Evolutionary conservation across 371 early-diverging fungal genomes (phyloP).

Genomic region (Mucor piriformis): DNA sequence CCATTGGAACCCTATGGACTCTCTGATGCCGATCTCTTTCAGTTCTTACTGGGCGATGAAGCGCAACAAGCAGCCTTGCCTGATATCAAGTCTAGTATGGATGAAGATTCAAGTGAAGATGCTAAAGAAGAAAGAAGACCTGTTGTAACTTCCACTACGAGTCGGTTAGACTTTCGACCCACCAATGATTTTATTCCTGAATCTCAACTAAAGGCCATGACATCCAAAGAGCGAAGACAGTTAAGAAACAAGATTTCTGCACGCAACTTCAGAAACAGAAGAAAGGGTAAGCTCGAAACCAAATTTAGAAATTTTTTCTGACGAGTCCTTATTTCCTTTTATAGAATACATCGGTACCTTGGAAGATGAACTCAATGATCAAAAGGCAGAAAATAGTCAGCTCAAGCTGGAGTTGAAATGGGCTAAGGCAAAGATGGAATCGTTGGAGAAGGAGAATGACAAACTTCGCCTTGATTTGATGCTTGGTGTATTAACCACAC

Average conservation of each 20-base stretch:
- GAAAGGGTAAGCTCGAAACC: slow-evolving; percentile 75
- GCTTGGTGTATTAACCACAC: slow-evolving; percentile 12
- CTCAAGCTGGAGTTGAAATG: slow-evolving; percentile 57
- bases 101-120: slow-evolving; percentile 15
- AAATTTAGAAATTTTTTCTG: slow-evolving; percentile 6
- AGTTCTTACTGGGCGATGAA: slow-evolving; percentile 17
- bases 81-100: background rate
- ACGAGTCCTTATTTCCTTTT: slow-evolving; percentile 22
- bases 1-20: background rate
- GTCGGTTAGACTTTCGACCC: slow-evolving; percentile 26
- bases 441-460: slow-evolving; percentile 41
- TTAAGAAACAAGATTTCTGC: slow-evolving; percentile 91
- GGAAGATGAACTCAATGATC: slow-evolving; percentile 59
- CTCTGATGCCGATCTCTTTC: slow-evolving; percentile 20
- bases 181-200: slow-evolving; percentile 28
- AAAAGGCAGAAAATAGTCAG: slow-evolving; percentile 56
- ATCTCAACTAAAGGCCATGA: slow-evolving; percentile 60
- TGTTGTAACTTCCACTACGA: slow-evolving; percentile 3
- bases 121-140: background rate
- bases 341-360: slow-evolving; percentile 78
- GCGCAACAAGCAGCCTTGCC: slow-evolving; percentile 7
- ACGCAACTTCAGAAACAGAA: slow-evolving; percentile 83
- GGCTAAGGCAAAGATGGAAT: slow-evolving; percentile 32
- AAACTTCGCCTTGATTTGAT: slow-evolving; percentile 37
- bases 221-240: slow-evolving; percentile 86